These are phyloP conservation scores for Syzygium oleosum DNA, from an alignment of 345 rosid species.

Conservation along the genomic window DNA sequence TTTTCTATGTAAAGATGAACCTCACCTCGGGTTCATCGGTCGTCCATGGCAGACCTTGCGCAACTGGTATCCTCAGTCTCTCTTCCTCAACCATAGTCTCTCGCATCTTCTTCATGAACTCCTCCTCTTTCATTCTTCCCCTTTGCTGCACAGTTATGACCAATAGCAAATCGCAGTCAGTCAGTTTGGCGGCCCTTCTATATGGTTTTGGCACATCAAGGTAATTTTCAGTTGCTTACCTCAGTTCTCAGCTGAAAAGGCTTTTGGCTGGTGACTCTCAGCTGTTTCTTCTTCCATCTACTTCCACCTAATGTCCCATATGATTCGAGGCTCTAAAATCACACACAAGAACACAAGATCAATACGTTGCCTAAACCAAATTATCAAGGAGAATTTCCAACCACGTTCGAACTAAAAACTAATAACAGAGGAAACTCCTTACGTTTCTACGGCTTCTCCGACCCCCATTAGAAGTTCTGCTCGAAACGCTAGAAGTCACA, in stretches of 20 bases:
- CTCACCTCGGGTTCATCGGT: conserved; percentile 94
- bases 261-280: conserved; percentile 42
- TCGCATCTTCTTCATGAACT: conserved; percentile 64
- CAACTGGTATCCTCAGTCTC: conserved; percentile 62
- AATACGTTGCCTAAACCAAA: not conserved
- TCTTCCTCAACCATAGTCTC: conserved; percentile 62
- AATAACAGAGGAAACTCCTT: conserved; percentile 5
- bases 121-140: conserved; percentile 83
- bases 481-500: conserved; percentile 30
- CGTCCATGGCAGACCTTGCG: conserved; percentile 96
- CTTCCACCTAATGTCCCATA: conserved; percentile 48
- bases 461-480: conserved; percentile 56
- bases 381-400: not conserved
- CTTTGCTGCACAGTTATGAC: conserved; percentile 41
- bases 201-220: not conserved
- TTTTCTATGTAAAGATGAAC: not conserved
- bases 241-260: conserved; percentile 91
- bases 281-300: conserved; percentile 55
- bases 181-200: not conserved
- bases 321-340: conserved; percentile 65
- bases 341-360: not conserved
- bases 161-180: not conserved
- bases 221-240: conserved; percentile 23
- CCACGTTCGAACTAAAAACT: not conserved
- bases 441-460: conserved; percentile 77